phyloP scores from a whole-genome alignment of 2,329 filamentous ascomycete species.

The Diaporthe sp. region DNA sequence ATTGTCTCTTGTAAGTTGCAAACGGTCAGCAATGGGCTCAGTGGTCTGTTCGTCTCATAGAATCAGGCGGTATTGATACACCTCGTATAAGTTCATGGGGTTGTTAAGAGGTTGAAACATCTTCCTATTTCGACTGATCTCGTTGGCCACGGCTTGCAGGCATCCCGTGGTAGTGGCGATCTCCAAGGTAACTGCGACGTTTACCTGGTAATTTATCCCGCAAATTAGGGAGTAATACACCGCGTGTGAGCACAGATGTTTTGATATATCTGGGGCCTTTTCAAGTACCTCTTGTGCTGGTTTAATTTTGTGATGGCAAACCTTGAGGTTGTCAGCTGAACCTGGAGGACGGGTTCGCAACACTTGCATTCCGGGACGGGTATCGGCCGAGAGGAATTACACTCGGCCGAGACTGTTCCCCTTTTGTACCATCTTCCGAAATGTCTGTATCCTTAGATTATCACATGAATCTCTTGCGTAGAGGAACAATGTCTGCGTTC shows the following conservation, averaged over 20 bases:
- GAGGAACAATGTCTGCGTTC: not conserved
- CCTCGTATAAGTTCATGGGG: too few relatives aligned
- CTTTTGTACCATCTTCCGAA: not conserved
- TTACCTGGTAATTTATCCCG: not conserved
- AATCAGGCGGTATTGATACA: not conserved
- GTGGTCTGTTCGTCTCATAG: not conserved
- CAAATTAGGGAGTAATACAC: not conserved
- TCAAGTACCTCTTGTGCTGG: not conserved
- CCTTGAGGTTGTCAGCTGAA: not conserved
- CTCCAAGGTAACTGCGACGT: too few relatives aligned
- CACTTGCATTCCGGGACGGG: not conserved
- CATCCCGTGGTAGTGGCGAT: not conserved
- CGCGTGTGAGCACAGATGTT: not conserved
- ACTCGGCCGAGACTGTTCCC: not conserved
- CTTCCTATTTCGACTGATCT: not conserved
- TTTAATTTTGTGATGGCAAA: constrained; percentile 5
- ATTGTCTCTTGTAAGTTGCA: not conserved
- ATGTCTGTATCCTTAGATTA: not conserved
- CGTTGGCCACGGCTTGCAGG: not conserved
- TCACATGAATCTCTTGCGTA: too few relatives aligned
- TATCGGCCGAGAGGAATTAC: not conserved
- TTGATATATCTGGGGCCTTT: not conserved
- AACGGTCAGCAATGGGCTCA: not conserved
- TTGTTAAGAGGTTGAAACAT: not conserved
- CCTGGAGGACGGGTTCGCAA: not conserved